Conservation (phyloP, 495 filamentous ascomycete species). For the Penicillium argentinense region DNA sequence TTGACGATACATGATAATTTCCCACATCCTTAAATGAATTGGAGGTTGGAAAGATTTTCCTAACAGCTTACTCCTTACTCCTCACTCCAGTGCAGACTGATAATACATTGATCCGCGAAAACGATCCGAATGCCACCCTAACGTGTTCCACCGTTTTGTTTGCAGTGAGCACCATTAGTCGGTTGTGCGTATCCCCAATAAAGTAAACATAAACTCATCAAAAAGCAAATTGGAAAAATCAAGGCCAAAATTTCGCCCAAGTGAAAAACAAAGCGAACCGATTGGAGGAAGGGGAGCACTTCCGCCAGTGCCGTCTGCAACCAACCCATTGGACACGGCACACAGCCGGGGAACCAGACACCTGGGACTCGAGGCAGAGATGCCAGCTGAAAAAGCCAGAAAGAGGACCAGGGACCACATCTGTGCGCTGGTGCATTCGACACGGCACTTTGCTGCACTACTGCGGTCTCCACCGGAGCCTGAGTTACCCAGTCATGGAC, state of each 20-base stretch:
- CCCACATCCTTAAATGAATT: no score
- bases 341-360: conserved; percentile 16
- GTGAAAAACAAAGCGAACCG: neutral
- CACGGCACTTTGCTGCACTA: conserved; percentile 3
- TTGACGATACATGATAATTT: neutral
- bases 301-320: neutral
- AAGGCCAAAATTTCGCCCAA: no score
- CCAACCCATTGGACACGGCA: conserved; percentile 6
- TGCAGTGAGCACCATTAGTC: neutral
- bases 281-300: neutral
- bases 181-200: no score
- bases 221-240: no score
- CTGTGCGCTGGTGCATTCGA: neutral
- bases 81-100: neutral
- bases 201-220: no score
- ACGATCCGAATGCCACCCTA: neutral
- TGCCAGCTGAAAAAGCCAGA: conserved; percentile 22
- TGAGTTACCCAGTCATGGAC: conserved; percentile 3
- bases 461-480: conserved; percentile 5
- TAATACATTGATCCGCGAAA: neutral
- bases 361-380: conserved; percentile 27
- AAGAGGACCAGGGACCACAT: conserved; percentile 8
- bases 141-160: neutral
- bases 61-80: no score
- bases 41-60: no score